Evolutionary conservation across 2,329 filamentous ascomycete species (phyloP).

Genomic region (Paradendryphiella salina): DNA sequence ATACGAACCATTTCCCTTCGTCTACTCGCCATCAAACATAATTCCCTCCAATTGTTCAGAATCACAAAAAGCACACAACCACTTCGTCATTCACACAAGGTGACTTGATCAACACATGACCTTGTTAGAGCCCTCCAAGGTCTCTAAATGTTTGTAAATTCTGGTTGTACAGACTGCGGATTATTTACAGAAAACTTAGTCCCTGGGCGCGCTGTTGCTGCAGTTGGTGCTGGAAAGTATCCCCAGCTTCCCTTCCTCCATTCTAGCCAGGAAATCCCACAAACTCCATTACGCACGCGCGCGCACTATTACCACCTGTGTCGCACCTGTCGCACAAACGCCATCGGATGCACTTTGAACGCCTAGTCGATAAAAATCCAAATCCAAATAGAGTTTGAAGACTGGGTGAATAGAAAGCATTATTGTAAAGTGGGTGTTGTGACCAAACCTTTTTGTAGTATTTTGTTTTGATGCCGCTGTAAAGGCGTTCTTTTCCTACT

Average conservation of each 20-base stretch:
- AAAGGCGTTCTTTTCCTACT: slow-evolving; percentile 26
- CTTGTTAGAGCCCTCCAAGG: slow-evolving; percentile 5
- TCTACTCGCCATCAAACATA: too few species aligned
- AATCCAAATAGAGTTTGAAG: not conserved
- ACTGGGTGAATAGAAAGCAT: slow-evolving; percentile 4
- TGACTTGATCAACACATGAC: not conserved
- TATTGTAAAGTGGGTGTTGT: slow-evolving; percentile 4
- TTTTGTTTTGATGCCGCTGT: slow-evolving; percentile 10
- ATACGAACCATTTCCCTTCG: too few species aligned
- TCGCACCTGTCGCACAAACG: slow-evolving; percentile 5
- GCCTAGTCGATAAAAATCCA: slow-evolving; percentile 1
- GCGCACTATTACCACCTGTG: slow-evolving; percentile 4
- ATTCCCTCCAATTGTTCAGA: too few species aligned
- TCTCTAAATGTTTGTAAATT: slow-evolving; percentile 32
- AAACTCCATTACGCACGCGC: slow-evolving; percentile 6
- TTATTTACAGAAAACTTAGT: slow-evolving; percentile 24
- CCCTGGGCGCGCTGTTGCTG: not conserved
- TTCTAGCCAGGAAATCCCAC: not conserved
- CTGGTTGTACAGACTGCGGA: slow-evolving; percentile 21
- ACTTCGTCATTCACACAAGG: not conserved
- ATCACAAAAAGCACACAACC: not conserved
- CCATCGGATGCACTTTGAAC: slow-evolving; percentile 15
- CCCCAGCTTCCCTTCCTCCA: not conserved
- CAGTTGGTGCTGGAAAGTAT: not conserved
- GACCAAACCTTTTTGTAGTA: slow-evolving; percentile 21